Percentiles rank a stretch among this genome's conserved stretches.
These are phyloP conservation scores for Hibiscus trionum DNA, from an alignment of 345 rosid genomes.

Conservation along the genomic window DNA sequence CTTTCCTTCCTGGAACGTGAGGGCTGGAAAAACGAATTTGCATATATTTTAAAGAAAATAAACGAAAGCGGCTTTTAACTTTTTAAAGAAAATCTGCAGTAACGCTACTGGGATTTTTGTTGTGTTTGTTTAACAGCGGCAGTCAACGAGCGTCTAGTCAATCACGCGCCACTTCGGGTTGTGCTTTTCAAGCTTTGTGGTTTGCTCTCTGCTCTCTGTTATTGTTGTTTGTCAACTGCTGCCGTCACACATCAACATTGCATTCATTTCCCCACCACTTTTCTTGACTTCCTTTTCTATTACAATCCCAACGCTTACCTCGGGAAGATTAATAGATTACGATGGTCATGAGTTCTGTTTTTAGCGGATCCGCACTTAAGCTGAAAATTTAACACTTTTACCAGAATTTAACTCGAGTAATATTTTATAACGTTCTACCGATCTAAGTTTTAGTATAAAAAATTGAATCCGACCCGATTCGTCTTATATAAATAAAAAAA, in stretches of 20 bases:
- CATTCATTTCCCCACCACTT: background rate
- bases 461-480: no score
- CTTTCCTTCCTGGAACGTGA: background rate
- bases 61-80: background rate
- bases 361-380: no score
- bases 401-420: no score
- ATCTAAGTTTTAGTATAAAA: no score
- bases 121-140: background rate
- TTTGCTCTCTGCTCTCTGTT: background rate
- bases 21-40: background rate
- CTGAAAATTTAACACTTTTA: no score
- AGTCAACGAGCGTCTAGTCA: constrained; percentile 1
- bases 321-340: no score
- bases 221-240: background rate
- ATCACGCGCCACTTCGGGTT: background rate
- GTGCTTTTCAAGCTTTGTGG: background rate
- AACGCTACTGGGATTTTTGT: background rate
- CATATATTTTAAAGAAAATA: background rate
- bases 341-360: no score
- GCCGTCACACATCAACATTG: background rate
- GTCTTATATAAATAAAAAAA: no score
- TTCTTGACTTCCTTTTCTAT: background rate
- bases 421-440: no score
- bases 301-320: no score
- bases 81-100: background rate